phyloP scores from a whole-genome alignment of 306 rosid species.

The Lagenaria siceraria region DNA sequence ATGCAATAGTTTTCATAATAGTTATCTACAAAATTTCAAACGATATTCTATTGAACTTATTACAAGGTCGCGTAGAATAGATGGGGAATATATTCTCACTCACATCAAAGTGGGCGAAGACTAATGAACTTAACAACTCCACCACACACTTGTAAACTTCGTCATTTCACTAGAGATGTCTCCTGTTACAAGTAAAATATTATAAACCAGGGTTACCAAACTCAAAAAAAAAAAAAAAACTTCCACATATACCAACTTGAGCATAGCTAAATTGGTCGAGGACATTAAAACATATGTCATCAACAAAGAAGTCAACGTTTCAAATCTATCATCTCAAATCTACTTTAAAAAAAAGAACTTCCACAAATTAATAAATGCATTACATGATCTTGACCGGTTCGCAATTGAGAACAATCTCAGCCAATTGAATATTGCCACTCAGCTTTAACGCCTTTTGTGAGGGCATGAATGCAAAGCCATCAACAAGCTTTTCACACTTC shows the following conservation, averaged over 20 bases:
- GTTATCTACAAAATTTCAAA: neutral
- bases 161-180: neutral
- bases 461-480: conserved; percentile 73
- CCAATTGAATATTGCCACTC: conserved; percentile 80
- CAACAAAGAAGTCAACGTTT: too few species aligned
- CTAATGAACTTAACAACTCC: neutral
- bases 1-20: neutral
- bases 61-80: neutral
- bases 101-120: neutral
- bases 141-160: neutral
- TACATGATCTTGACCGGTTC: conserved; percentile 21
- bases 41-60: neutral
- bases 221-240: neutral
- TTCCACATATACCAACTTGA: neutral
- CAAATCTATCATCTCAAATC: too few species aligned
- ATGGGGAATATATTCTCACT: neutral
- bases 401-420: conserved; percentile 53
- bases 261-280: neutral
- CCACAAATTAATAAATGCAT: conserved; percentile 6
- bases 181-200: neutral
- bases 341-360: too few species aligned
- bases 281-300: too few species aligned
- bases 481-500: conserved; percentile 78
- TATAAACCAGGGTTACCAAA: neutral
- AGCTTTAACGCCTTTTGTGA: conserved; percentile 46